Evolutionary conservation across 441 rosid species (phyloP).

Genomic region (Sinapis alba): DNA sequence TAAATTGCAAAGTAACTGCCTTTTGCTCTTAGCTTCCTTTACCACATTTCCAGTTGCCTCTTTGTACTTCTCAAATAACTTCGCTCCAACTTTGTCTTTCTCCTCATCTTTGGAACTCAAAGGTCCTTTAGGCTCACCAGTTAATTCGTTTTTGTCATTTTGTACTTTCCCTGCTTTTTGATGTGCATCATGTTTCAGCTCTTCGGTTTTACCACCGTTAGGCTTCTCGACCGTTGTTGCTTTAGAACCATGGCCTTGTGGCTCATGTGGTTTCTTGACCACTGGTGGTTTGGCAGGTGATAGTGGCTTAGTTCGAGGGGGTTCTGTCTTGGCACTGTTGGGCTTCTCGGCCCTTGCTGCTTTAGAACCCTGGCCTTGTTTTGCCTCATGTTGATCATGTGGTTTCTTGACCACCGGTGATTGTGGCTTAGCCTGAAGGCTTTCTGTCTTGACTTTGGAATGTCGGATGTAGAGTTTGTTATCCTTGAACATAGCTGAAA

Average conservation of each 20-base stretch:
- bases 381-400: constrained; percentile 23
- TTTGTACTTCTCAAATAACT: constrained; percentile 33
- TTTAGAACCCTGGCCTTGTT: constrained; percentile 22
- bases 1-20: constrained; percentile 44
- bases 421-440: constrained; percentile 36
- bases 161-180: constrained; percentile 19
- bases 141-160: neutral
- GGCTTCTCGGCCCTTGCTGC: constrained; percentile 19
- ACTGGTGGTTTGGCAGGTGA: constrained; percentile 30
- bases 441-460: constrained; percentile 47
- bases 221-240: constrained; percentile 17
- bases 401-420: constrained; percentile 19
- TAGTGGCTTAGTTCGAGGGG: constrained; percentile 35
- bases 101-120: constrained; percentile 36
- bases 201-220: constrained; percentile 26
- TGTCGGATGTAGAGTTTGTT: constrained; percentile 50
- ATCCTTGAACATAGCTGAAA: constrained; percentile 55
- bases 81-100: constrained; percentile 31
- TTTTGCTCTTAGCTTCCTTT: constrained; percentile 45
- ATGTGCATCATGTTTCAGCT: constrained; percentile 28
- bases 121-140: constrained; percentile 25
- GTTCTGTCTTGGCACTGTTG: constrained; percentile 27
- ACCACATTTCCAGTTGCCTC: constrained; percentile 41
- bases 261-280: constrained; percentile 14
- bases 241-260: constrained; percentile 20